A percentile compares a stretch with the other conserved stretches of the same genome.
These are phyloP conservation scores for Ambrosia trifida DNA, from an alignment of 129 eudicot species.

Conservation along the genomic window DNA sequence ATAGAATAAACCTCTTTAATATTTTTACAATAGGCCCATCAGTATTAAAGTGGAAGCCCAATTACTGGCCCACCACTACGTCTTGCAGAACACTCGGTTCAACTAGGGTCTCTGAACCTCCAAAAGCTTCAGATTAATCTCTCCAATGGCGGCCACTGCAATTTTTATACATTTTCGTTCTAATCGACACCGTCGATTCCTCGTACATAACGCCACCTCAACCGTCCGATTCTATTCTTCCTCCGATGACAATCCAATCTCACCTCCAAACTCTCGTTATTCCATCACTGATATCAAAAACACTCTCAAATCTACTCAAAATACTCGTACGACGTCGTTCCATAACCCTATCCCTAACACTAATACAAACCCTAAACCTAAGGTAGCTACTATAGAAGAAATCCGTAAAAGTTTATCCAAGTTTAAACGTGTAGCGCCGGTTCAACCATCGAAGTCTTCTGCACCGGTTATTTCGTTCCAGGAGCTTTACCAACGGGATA, in stretches of 20 bases:
- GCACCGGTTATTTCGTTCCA: slow-evolving; percentile 30
- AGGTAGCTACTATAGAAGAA: slow-evolving; percentile 21
- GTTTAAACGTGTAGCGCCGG: slow-evolving; percentile 41
- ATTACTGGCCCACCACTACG: too few relatives aligned
- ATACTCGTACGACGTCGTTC: slow-evolving; percentile 21
- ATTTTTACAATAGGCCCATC: too few relatives aligned
- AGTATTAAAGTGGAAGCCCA: too few relatives aligned
- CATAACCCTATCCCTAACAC: neutral
- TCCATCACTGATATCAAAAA: slow-evolving; percentile 43
- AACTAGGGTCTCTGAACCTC: slow-evolving; percentile 28
- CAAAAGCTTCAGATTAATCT: neutral
- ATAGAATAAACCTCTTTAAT: too few relatives aligned
- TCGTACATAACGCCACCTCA: slow-evolving; percentile 17
- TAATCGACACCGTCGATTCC: slow-evolving; percentile 8
- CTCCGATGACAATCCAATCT: slow-evolving; percentile 22
- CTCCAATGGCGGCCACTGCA: slow-evolving; percentile 55
- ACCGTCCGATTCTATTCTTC: slow-evolving; percentile 35
- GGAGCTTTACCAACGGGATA: slow-evolving; percentile 38
- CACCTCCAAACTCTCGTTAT: slow-evolving; percentile 11
- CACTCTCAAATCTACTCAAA: slow-evolving; percentile 35
- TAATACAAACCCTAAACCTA: neutral
- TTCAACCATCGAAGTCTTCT: slow-evolving; percentile 25
- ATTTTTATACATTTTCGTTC: slow-evolving; percentile 43
- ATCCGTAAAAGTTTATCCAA: slow-evolving; percentile 51
- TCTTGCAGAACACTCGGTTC: neutral